These are phyloP conservation scores for Cryphonectria parasitica DNA, from an alignment of 2,329 filamentous ascomycete genomes.

Conservation along the genomic window DNA sequence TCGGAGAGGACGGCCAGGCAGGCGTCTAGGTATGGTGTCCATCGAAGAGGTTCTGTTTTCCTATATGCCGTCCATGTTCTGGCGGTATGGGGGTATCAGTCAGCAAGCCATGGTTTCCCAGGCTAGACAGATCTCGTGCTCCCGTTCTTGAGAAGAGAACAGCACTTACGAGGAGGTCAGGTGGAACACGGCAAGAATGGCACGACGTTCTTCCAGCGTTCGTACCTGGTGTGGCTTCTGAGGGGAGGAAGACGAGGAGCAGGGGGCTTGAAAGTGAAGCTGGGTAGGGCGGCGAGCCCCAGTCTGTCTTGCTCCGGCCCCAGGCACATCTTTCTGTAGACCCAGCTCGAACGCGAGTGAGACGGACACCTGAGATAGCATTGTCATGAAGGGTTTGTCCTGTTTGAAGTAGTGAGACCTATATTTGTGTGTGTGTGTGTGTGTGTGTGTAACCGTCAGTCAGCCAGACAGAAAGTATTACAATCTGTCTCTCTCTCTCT, in stretches of 20 bases:
- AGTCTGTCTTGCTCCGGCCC: neutral
- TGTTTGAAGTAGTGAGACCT: constrained; percentile 37
- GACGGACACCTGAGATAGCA: constrained; percentile 34
- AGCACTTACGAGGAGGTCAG: constrained; percentile 35
- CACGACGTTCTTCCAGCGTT: constrained; percentile 26
- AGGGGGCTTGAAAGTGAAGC: neutral
- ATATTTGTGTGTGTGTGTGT: too few species aligned
- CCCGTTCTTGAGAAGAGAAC: neutral
- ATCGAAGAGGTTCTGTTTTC: constrained; percentile 31
- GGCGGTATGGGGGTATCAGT: neutral
- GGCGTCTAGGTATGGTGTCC: constrained; percentile 29
- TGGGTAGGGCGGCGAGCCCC: neutral
- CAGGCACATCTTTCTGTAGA: constrained; percentile 32
- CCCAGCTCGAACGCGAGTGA: constrained; percentile 34
- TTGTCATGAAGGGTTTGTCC: constrained; percentile 36
- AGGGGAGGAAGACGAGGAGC: too few species aligned
- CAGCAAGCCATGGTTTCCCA: neutral
- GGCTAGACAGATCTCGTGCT: neutral
- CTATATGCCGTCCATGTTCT: constrained; percentile 26
- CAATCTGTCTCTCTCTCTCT: neutral
- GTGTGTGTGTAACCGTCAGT: neutral
- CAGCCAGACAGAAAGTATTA: neutral
- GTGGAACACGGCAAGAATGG: constrained; percentile 28
- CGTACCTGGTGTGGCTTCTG: neutral
- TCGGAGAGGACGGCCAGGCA: constrained; percentile 26